phyloP scores from a whole-genome alignment of 208 protist species.

The Leptomonas pyrrhocoris region DNA sequence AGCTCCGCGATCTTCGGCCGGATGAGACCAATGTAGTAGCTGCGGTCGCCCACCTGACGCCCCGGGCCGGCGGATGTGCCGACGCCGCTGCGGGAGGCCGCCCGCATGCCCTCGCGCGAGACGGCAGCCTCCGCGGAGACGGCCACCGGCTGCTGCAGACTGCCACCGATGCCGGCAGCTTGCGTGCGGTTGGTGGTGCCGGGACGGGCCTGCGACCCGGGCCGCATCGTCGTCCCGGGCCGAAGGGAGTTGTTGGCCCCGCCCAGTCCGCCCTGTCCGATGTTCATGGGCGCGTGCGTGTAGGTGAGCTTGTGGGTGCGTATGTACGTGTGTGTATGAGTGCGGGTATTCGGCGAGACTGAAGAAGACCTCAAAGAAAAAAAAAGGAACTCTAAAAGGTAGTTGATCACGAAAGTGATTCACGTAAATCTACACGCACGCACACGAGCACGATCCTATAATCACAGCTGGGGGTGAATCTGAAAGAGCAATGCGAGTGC shows the following conservation, averaged over 20 bases:
- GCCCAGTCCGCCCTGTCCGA: conserved; percentile 12
- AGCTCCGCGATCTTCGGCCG: conserved; percentile 89
- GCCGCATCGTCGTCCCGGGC: conserved; percentile 77
- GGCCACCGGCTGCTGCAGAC: conserved; percentile 78
- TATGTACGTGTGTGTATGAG: conserved; percentile 1
- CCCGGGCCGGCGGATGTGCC: conserved; percentile 76
- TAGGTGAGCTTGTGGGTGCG: background rate
- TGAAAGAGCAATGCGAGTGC: no score
- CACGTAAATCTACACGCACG: no score
- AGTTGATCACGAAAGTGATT: no score
- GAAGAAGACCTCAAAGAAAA: no score
- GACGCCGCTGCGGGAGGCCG: conserved; percentile 67
- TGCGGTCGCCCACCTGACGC: conserved; percentile 88
- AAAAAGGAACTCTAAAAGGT: no score
- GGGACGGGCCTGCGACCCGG: conserved; percentile 68
- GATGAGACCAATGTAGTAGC: conserved; percentile 91
- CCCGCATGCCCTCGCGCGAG: conserved; percentile 84
- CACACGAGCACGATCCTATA: no score
- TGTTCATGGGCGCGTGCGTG: conserved; percentile 9
- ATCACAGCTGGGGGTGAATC: no score
- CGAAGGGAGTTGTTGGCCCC: conserved; percentile 52
- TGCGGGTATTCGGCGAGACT: background rate
- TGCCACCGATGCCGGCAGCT: conserved; percentile 78
- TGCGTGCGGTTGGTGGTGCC: conserved; percentile 64
- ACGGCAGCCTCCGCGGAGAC: conserved; percentile 72